Conservation (phyloP, 2,329 filamentous ascomycete species). For the Fusarium dimerum region DNA sequence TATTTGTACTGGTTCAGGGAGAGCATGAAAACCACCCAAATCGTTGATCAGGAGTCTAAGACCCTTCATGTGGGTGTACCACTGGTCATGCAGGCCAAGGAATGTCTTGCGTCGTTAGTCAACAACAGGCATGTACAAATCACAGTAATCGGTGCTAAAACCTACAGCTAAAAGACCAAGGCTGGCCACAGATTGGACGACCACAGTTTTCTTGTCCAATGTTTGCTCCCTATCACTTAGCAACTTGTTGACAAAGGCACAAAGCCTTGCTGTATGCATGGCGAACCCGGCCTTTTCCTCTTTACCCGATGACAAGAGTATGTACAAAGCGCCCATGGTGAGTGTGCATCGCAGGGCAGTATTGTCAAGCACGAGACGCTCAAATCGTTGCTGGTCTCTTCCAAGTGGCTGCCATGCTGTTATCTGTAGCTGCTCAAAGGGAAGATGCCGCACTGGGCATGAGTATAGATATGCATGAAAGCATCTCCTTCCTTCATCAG, state of each 20-base stretch:
- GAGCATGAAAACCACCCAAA: slow-evolving; percentile 30
- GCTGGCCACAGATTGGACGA: slow-evolving; percentile 6
- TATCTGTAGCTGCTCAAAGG: slow-evolving; percentile 6
- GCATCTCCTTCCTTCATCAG: slow-evolving; percentile 3
- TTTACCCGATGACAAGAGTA: slow-evolving; percentile 1
- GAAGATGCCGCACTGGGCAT: slow-evolving; percentile 2
- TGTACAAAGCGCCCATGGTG: slow-evolving; percentile 5
- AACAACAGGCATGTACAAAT: neutral
- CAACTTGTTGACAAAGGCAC: slow-evolving; percentile 30
- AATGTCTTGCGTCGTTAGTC: neutral
- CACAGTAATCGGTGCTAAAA: neutral
- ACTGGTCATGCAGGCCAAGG: slow-evolving; percentile 1
- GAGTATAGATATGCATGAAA: slow-evolving; percentile 6
- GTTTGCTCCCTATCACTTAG: neutral
- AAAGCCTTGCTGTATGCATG: slow-evolving; percentile 6
- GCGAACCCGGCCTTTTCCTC: slow-evolving; percentile 1
- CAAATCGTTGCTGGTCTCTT: slow-evolving; percentile 1
- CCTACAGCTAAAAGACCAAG: slow-evolving; percentile 3
- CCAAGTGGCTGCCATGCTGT: slow-evolving; percentile 4
- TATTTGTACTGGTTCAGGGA: neutral
- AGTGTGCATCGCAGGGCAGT: slow-evolving; percentile 1
- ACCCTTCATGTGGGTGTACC: slow-evolving; percentile 4
- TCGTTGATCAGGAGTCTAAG: neutral
- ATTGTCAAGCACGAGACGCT: slow-evolving; percentile 1
- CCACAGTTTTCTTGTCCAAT: neutral